Evolutionary conservation across 192 early-diverging fungal genomes (phyloP).

Genomic region (Oehlia diaphana): DNA sequence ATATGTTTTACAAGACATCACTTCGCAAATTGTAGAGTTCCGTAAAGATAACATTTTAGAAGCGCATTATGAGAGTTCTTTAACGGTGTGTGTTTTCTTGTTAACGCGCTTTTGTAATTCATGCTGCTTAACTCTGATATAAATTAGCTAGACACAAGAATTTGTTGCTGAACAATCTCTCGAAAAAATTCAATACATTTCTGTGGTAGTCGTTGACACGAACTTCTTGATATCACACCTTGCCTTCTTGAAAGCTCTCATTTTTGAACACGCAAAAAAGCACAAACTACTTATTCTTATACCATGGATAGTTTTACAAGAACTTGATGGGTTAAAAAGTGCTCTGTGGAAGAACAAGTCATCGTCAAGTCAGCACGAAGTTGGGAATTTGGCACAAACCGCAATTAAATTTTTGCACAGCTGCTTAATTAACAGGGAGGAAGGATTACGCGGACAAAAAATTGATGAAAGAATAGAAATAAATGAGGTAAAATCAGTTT

Average conservation of each 20-base stretch:
- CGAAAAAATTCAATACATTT: neutral
- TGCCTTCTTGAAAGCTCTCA: constrained; percentile 43
- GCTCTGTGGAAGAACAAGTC: constrained; percentile 13
- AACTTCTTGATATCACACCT: constrained; percentile 58
- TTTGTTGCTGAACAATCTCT: neutral
- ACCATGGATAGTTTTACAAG: constrained; percentile 60
- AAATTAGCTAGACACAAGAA: constrained; percentile 3
- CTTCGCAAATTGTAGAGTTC: constrained; percentile 25
- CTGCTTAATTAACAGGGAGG: constrained; percentile 34
- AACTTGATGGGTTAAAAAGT: constrained; percentile 57
- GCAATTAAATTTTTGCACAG: constrained; percentile 53
- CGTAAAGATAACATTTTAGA: constrained; percentile 2
- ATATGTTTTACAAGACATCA: constrained; percentile 17
- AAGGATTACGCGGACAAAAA: constrained; percentile 51
- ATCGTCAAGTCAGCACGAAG: constrained; percentile 23
- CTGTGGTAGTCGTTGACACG: constrained; percentile 52
- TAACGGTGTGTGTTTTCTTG: neutral
- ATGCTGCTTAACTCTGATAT: neutral
- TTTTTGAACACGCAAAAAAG: constrained; percentile 26
- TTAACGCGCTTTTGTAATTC: neutral
- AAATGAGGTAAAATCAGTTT: constrained; percentile 22
- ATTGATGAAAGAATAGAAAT: constrained; percentile 44
- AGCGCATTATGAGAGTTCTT: neutral
- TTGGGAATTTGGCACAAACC: constrained; percentile 42
- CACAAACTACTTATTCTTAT: constrained; percentile 44